Base-by-base conservation (phyloP, 164 flowering plant genomes). In the Piper longum region DNA sequence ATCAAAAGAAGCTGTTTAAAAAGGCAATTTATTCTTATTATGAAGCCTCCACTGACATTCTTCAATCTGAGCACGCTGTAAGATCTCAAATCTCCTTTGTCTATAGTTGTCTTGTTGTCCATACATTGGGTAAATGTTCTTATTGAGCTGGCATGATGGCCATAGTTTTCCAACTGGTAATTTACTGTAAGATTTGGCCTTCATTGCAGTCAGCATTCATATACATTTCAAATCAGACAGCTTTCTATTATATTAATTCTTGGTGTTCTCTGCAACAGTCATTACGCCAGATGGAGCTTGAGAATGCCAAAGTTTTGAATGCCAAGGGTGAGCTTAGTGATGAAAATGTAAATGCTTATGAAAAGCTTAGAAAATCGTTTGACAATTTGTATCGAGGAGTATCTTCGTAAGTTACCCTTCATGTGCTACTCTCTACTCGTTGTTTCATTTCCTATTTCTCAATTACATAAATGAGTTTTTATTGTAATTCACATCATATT, bases 291-390 rank as follows among this genome's bases (percentile, higher is more conserved):
- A 74, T 90, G 97, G 99, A 93, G 74, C 82, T 84, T 67, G 99
- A 93, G 63, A 93, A 93, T 73, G 79, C 92, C 2, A 93, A 88
- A 77, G 87, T 87, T 60, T 72, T 93, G 57, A 86, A 83, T 84
- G 91, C 97, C 26, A 93, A 90, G 75, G 97, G 99, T 65, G 99
- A 93, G 74, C 89, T 93, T 36, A 90, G 87, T 61, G 99, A 93
- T 54, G 99, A 93, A 76, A 87, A 78, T 78, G 79, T 74, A 16
- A 68, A 87, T 71, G 79, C 90, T 64, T 93, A 93, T 78, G 97
- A 93, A 73, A 90, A 85, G 80, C 82, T 87, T 66, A 83, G 97
- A 57, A 93, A 93, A 75, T 84, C 96, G 58, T 90, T 81, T 73
- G 99, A 93, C 69, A 89, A 87, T 43, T 72, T 93, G 59, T 85